Base-by-base conservation (phyloP, 345 rosid genomes). In the Zanthoxylum bungeanum region DNA sequence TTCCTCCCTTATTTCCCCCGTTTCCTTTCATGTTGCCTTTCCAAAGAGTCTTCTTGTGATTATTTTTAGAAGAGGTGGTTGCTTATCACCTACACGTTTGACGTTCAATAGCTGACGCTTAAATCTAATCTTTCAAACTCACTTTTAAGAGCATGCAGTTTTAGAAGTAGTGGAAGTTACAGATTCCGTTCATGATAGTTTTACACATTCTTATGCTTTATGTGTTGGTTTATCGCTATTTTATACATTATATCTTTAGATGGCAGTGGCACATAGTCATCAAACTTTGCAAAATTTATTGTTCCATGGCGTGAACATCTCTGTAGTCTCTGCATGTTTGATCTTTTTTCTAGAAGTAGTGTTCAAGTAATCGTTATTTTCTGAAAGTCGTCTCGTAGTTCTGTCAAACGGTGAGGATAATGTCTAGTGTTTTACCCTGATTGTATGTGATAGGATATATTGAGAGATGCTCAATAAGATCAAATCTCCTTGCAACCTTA, bases 401-500 rank as follows among this genome's bases (percentile, higher is more conserved):
- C 31, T 66, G 49, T 33, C 58, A 33, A 64, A 5, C 33, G 31
- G 52, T 6, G 27, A 49, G 57, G 6, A 31, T 31, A 19, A 49
- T 30, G 37, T 31, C 27, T n/a, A 10, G 36, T 25, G 24, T 25
- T 36, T 53, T 52, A 52, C 44, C 34, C 17, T 37, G 9, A 52
- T 9, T 24, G 8, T 24, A 52, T 25, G 5, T 53, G 7, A 22
- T 34, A 30, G 24, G 49, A 53, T 52, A 2, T 17, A 16, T 39
- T 14, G 14, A 16, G 34, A 36, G 21, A 34, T 22, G 33, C 19
- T 6, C 4, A 3, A 53, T 52, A 8, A 53, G 61, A 16, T 53
- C 24, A 68, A 44, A 67, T 67, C 34, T 67, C 33, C 49, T n/a
- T n/a, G n/a, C n/a, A n/a, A n/a, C n/a, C n/a, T 52, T 67, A 16